Conservation (phyloP, 1,284 basidiomycete genomes). For the Heimioporus punctisporus region DNA sequence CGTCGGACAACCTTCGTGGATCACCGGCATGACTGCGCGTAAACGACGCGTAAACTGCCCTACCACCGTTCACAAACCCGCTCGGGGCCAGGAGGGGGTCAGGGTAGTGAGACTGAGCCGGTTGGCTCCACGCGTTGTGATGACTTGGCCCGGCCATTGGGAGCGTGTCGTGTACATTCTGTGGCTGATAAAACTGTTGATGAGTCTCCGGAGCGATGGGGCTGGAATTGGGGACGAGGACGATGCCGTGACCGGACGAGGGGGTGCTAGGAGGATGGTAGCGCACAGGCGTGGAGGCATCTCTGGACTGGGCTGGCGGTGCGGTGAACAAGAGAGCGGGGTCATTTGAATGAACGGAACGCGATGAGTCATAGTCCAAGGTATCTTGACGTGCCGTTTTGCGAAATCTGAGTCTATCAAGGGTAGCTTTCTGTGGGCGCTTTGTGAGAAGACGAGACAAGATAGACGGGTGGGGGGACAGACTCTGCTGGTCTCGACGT, state of each 20-base stretch:
- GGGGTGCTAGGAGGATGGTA: constrained; percentile 42
- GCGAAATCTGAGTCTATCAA: constrained; percentile 63
- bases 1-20: constrained; percentile 35
- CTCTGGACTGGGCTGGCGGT: constrained; percentile 58
- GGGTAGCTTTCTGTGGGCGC: constrained; percentile 53
- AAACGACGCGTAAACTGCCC: constrained; percentile 48
- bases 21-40: constrained; percentile 43
- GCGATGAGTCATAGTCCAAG: constrained; percentile 34
- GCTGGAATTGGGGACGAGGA: constrained; percentile 78
- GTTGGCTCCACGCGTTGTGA: constrained; percentile 39
- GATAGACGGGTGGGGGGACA: constrained; percentile 29
- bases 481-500: constrained; percentile 42
- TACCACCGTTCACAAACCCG: constrained; percentile 51
- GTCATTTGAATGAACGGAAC: constrained; percentile 31
- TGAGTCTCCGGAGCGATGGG: constrained; percentile 47
- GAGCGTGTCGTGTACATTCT: constrained; percentile 43
- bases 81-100: constrained; percentile 66
- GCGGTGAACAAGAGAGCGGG: constrained; percentile 28
- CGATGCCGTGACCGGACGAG: constrained; percentile 41
- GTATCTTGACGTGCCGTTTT: constrained; percentile 47
- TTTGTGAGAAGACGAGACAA: constrained; percentile 34
- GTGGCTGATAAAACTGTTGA: constrained; percentile 39
- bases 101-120: constrained; percentile 33
- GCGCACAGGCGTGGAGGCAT: constrained; percentile 49
- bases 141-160: constrained; percentile 40